Percentiles rank a stretch among this genome's conserved stretches.
phyloP scores from a whole-genome alignment of 2,329 filamentous ascomycete genomes.

The Nectriaceae sp. region DNA sequence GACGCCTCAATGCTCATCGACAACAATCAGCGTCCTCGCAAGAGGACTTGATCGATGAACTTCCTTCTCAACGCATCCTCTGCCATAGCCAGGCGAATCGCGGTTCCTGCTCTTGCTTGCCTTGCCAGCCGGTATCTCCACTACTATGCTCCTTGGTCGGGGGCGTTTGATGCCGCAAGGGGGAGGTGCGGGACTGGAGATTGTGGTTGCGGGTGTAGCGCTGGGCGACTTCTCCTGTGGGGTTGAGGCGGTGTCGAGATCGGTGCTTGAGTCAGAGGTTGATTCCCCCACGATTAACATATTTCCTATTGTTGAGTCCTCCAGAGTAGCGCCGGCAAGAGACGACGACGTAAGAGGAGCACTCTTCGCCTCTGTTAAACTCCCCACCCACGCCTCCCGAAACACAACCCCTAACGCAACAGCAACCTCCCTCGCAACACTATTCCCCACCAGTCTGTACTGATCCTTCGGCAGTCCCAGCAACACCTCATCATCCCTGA shows the following conservation, averaged over 20 bases:
- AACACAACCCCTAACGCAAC: constrained; percentile 66
- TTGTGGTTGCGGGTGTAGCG: constrained; percentile 1
- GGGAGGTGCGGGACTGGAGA: not conserved
- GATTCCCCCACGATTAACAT: constrained; percentile 2
- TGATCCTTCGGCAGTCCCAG: constrained; percentile 58
- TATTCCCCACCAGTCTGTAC: constrained; percentile 73
- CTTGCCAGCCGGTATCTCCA: constrained; percentile 14
- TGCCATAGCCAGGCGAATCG: not conserved
- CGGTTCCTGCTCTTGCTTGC: not conserved
- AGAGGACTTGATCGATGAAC: constrained; percentile 16
- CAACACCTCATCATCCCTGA: constrained; percentile 70
- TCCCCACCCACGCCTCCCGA: constrained; percentile 52
- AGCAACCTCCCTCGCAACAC: constrained; percentile 69
- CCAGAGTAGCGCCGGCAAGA: not conserved
- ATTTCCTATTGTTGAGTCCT: not conserved
- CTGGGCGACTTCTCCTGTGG: constrained; percentile 7
- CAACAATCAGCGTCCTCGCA: constrained; percentile 8
- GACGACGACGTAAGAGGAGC: no score
- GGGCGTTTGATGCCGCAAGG: constrained; percentile 6
- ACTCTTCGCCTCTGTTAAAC: constrained; percentile 8
- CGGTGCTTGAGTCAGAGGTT: constrained; percentile 6
- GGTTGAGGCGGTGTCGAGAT: constrained; percentile 1
- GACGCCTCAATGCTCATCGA: constrained; percentile 3
- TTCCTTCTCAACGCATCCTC: constrained; percentile 1
- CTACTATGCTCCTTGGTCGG: constrained; percentile 1